A percentile compares a stretch with the other conserved stretches of the same genome.
phyloP scores from a whole-genome alignment of 305 asterid genomes.

The Solanum hybrid region DNA sequence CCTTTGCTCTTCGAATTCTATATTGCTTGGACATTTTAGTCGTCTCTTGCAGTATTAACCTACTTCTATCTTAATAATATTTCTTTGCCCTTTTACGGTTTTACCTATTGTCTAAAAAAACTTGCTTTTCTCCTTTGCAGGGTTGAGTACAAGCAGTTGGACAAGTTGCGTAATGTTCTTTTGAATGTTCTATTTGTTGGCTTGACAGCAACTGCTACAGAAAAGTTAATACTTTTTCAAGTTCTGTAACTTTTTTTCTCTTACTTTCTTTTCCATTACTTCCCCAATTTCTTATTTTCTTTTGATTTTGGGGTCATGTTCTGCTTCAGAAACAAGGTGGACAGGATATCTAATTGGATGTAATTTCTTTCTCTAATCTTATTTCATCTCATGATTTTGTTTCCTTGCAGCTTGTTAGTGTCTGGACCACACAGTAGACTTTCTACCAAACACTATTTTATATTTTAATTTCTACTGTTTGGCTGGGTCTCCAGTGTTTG shows the following conservation, averaged over 20 bases:
- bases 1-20: neutral
- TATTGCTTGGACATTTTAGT: neutral
- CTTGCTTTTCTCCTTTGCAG: conserved; percentile 27
- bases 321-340: neutral
- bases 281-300: neutral
- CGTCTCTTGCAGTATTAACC: neutral
- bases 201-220: conserved; percentile 93
- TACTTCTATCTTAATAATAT: neutral
- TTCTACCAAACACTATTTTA: neutral
- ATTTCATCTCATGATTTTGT: neutral
- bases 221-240: conserved; percentile 45
- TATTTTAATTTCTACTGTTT: neutral
- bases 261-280: neutral
- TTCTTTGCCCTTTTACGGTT: neutral
- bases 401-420: neutral
- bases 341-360: neutral
- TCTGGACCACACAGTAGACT: neutral
- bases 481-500: neutral
- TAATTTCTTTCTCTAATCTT: neutral
- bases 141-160: conserved; percentile 78
- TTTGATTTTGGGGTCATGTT: neutral
- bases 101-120: neutral
- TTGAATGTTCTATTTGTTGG: conserved; percentile 69
- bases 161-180: conserved; percentile 63
- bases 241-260: neutral